These are phyloP conservation scores for Botrytis pseudocinerea DNA, from an alignment of 2,329 filamentous ascomycete species.

Conservation along the genomic window DNA sequence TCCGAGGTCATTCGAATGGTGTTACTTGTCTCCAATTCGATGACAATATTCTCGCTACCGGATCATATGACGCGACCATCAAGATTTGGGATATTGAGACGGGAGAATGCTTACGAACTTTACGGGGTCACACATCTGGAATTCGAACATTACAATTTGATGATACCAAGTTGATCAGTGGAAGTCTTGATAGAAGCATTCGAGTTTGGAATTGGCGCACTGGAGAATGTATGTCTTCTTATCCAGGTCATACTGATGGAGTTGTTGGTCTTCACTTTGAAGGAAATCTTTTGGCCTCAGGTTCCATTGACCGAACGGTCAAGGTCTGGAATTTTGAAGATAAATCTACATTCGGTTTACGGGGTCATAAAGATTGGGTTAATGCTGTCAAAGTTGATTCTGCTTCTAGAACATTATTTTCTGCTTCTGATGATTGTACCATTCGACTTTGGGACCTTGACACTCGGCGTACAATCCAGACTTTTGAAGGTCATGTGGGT, in stretches of 20 bases:
- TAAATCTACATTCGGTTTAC: constrained; percentile 75
- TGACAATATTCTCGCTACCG: constrained; percentile 87
- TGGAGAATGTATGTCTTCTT: constrained; percentile 79
- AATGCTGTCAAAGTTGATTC: constrained; percentile 91
- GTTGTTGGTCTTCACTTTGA: constrained; percentile 89
- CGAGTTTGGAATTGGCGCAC: constrained; percentile 98
- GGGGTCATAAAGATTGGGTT: constrained; percentile 91
- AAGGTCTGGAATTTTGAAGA: constrained; percentile 91
- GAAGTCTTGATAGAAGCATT: constrained; percentile 82
- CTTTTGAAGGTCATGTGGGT: constrained; percentile 86
- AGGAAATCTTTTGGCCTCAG: constrained; percentile 79
- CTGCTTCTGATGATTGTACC: constrained; percentile 89
- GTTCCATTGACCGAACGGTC: constrained; percentile 84
- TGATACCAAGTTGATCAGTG: constrained; percentile 85
- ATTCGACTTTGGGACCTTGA: constrained; percentile 93
- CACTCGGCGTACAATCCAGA: constrained; percentile 72
- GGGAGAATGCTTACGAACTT: constrained; percentile 79
- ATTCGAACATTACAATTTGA: constrained; percentile 93
- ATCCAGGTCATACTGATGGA: constrained; percentile 75
- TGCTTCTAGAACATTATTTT: constrained; percentile 80
- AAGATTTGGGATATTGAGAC: constrained; percentile 96
- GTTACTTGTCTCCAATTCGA: constrained; percentile 71
- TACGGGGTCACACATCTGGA: constrained; percentile 77
- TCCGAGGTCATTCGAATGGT: constrained; percentile 86
- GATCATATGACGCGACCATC: constrained; percentile 91